Conservation (phyloP, 2,329 filamentous ascomycete genomes). For the Stenocarpella maydis region DNA sequence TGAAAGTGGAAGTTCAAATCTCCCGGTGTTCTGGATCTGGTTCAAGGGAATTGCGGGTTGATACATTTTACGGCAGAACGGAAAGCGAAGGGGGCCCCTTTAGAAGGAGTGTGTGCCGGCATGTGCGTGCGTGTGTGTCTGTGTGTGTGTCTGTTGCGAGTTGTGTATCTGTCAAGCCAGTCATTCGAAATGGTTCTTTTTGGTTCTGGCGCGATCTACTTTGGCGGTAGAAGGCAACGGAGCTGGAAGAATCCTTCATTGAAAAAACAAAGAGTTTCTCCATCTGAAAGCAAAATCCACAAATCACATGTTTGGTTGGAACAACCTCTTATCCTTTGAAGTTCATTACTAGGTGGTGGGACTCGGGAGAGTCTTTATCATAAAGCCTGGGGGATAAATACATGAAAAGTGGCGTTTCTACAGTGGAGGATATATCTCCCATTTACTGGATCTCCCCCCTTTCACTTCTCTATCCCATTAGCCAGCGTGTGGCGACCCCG, state of each 20-base stretch:
- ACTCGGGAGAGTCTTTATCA: not conserved
- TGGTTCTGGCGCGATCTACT: constrained; percentile 28
- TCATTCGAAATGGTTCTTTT: not conserved
- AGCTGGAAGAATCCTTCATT: not conserved
- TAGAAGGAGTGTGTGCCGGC: not conserved
- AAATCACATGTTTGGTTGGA: constrained; percentile 28
- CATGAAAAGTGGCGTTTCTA: constrained; percentile 25
- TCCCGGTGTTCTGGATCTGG: constrained; percentile 37
- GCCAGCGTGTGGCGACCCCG: not conserved
- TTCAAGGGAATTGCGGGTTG: constrained; percentile 31
- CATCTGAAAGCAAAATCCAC: constrained; percentile 28
- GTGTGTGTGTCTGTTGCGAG: not conserved
- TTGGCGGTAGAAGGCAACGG: constrained; percentile 24
- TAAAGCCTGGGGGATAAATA: not conserved
- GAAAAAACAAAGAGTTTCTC: constrained; percentile 5
- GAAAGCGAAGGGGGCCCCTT: not conserved
- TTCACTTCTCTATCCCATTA: not conserved
- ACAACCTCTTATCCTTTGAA: not conserved
- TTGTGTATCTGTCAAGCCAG: not conserved
- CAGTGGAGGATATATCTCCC: constrained; percentile 41
- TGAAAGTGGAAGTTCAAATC: constrained; percentile 25
- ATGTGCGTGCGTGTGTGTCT: not conserved
- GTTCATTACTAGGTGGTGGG: not conserved
- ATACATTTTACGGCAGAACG: constrained; percentile 23
- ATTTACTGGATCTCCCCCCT: constrained; percentile 25